Evolutionary conservation across 371 early-diverging fungal species (phyloP).

Genomic region (Rhizopus delemar): DNA sequence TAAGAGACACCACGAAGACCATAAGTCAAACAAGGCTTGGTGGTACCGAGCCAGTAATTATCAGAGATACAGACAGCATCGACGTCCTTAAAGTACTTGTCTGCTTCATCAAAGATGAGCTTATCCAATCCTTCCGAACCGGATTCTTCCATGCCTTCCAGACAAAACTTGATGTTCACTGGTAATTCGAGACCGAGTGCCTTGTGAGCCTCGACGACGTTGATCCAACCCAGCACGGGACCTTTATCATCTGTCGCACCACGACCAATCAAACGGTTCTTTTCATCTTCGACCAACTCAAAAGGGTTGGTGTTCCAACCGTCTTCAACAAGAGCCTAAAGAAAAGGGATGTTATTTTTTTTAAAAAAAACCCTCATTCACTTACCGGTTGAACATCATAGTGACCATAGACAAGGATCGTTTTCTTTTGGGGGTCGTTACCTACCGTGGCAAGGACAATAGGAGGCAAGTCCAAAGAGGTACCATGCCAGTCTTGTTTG

Average conservation of each 20-base stretch:
- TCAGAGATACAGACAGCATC: conserved; percentile 96
- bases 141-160: conserved; percentile 92
- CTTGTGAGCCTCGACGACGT: conserved; percentile 92
- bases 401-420: conserved; percentile 92
- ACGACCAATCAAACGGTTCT: conserved; percentile 87
- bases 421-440: conserved; percentile 89
- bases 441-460: conserved; percentile 92
- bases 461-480: conserved; percentile 82
- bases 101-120: conserved; percentile 82
- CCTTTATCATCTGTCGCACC: conserved; percentile 96
- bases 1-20: conserved; percentile 96
- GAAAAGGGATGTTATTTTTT: neutral
- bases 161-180: conserved; percentile 92
- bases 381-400: conserved; percentile 92
- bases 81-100: conserved; percentile 82
- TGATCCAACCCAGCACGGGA: conserved; percentile 92
- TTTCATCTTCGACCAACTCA: conserved; percentile 78
- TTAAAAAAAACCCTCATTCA: neutral
- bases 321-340: conserved; percentile 82
- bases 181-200: conserved; percentile 87
- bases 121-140: conserved; percentile 94
- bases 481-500: conserved; percentile 81
- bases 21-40: conserved; percentile 95
- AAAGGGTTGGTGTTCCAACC: conserved; percentile 97
- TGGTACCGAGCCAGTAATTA: conserved; percentile 96